phyloP scores from a whole-genome alignment of 257 asterid species.

The Solanum habrochaites region DNA sequence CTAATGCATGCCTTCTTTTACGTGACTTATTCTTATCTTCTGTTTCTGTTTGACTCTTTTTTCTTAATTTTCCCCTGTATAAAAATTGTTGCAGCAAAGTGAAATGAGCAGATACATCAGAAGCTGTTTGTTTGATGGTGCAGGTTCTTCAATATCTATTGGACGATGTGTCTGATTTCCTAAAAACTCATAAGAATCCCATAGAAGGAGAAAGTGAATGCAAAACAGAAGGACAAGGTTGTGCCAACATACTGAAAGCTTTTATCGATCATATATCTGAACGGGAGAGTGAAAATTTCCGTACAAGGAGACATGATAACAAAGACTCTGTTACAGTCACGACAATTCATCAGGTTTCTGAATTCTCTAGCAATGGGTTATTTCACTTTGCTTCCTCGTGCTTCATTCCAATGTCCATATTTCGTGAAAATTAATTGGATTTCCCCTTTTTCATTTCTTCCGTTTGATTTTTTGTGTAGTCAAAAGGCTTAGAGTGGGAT shows the following conservation, averaged over 20 bases:
- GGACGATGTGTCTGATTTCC: conserved; percentile 82
- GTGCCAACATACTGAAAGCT: conserved; percentile 47
- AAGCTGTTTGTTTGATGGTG: conserved; percentile 10
- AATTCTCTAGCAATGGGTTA: not conserved
- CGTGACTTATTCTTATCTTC: not conserved
- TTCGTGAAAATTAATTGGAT: not conserved
- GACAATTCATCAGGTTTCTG: conserved; percentile 90
- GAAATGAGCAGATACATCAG: conserved; percentile 3
- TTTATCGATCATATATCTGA: conserved; percentile 74
- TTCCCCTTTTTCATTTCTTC: not conserved
- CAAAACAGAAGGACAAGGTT: conserved; percentile 41
- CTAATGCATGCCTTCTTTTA: not conserved
- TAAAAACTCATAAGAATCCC: conserved; percentile 34
- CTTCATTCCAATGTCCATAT: not conserved
- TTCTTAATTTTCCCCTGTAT: not conserved
- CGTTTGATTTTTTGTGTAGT: conserved; percentile 33
- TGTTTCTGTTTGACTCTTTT: not conserved
- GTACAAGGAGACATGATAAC: conserved; percentile 66
- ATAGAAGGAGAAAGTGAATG: conserved; percentile 20
- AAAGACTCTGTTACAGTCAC: conserved; percentile 86
- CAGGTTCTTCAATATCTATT: conserved; percentile 89
- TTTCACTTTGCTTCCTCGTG: not conserved
- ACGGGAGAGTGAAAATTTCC: conserved; percentile 78
- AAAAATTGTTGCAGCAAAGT: not conserved
- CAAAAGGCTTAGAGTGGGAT: conserved; percentile 99